A percentile compares a stretch with the other conserved stretches of the same genome.
Evolutionary conservation across 257 asterid species (phyloP).

Genomic region (Solanum tarapatanum): DNA sequence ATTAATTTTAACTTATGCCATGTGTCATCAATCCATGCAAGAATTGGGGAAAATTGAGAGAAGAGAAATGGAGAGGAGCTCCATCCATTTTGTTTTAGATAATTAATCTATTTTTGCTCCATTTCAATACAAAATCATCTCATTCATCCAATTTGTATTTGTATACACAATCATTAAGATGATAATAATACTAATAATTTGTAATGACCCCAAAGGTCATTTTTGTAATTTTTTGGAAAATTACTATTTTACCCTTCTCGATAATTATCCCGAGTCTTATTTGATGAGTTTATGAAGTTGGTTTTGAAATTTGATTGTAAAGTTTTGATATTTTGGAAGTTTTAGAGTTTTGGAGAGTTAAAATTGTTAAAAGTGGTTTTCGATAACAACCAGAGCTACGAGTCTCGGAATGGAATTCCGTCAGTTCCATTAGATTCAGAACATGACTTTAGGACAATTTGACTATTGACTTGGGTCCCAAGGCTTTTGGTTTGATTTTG

Average conservation of each 20-base stretch:
- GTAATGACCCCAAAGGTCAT: not conserved
- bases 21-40: not conserved
- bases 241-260: too few relatives aligned
- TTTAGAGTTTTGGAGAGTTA: not conserved
- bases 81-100: not conserved
- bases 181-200: not conserved
- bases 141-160: not conserved
- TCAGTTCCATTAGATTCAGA: too few relatives aligned
- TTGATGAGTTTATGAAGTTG: too few relatives aligned
- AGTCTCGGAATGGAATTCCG: not conserved
- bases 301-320: too few relatives aligned
- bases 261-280: too few relatives aligned
- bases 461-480: not conserved
- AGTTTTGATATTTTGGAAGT: too few relatives aligned
- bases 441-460: too few relatives aligned
- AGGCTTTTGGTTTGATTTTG: not conserved
- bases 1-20: not conserved
- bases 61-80: not conserved
- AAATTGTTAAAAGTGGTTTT: not conserved
- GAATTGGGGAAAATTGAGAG: not conserved
- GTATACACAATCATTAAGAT: not conserved
- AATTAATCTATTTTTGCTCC: not conserved
- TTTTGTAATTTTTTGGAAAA: too few relatives aligned
- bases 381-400: not conserved
- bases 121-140: not conserved